These are phyloP conservation scores for Diospyros lotus DNA, from an alignment of 148 eudicot species.

Conservation along the genomic window DNA sequence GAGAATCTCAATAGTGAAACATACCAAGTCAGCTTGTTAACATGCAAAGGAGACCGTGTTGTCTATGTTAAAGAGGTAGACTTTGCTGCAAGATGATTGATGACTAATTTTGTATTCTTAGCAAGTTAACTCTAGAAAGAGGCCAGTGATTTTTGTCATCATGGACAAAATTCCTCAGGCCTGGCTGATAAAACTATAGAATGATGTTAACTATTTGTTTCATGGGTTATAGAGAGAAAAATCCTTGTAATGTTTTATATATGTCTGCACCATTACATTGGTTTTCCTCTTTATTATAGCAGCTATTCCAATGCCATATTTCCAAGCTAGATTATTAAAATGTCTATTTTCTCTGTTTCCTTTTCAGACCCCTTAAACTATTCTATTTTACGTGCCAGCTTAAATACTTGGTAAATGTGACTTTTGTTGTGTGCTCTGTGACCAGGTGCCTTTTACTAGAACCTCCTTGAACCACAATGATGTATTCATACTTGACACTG, in stretches of 20 bases:
- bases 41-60: conserved; percentile 66
- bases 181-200: not conserved
- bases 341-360: conserved; percentile 1
- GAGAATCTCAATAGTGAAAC: conserved; percentile 34
- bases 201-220: not conserved
- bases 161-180: not conserved
- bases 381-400: conserved; percentile 9
- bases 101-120: not conserved
- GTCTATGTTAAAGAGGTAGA: conserved; percentile 73
- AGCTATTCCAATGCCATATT: not conserved
- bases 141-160: not conserved
- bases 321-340: not conserved
- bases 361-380: not conserved
- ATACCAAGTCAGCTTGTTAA: conserved; percentile 44
- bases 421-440: conserved; percentile 8
- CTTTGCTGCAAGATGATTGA: conserved; percentile 3
- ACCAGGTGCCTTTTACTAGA: conserved; percentile 69
- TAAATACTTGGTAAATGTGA: conserved; percentile 9
- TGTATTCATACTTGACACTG: conserved; percentile 69
- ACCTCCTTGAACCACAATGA: conserved; percentile 74
- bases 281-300: not conserved
- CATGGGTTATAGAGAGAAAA: not conserved
- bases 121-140: not conserved
- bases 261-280: not conserved
- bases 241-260: not conserved